Evolutionary conservation across 148 eudicot genomes (phyloP), one percentile per base, ranked within the genome.

Genomic region (Talinum fruticosum): DNA sequence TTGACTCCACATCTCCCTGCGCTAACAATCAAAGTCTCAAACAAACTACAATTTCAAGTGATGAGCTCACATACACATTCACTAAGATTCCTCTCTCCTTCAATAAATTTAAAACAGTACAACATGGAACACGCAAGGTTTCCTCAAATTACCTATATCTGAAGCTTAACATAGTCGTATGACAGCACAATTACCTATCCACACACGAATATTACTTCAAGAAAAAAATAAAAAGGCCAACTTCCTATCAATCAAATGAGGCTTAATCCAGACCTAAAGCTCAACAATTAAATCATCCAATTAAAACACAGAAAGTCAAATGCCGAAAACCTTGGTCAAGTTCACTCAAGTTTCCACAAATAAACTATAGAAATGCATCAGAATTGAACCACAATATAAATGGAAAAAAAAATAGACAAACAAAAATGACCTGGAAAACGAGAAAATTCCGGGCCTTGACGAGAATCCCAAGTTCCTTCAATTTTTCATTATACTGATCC

Each of bases 1-100:
- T 93, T 3, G 97, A 93, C 84, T 96, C 98, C 73, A 96, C 98
- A 80, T 96, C 99, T 65, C 99, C 98, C 99, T 96, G 88, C 72
- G 76, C 29, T 34, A 59, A 53, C 21, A 54, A 13, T 41, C 36
- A 79, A 57, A 1, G 18, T 19, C 53, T 66, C 30, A 64, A 74
- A 19, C 38, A 32, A 75, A 62, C 44, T 61, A n/a, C 69, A 26
- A 6, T 36, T 18, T 41, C 36, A 35, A 2, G n/a, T 15, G 74
- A 49, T 37, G 54, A 13, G 30, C 57, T 10, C 10, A 72, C 21
- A 10, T 24, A 28, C 26, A 67, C 7, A 18, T 16, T 18, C 13
- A 10, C 8, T 1, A 41, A 6, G 12, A 41, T 6, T 41, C 47
- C 47, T 6, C 12, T 41, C 47, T 0, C 47, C 7, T 8, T 10